These are phyloP conservation scores for Platismatia glauca DNA, from an alignment of 495 filamentous ascomycete species.

Conservation along the genomic window DNA sequence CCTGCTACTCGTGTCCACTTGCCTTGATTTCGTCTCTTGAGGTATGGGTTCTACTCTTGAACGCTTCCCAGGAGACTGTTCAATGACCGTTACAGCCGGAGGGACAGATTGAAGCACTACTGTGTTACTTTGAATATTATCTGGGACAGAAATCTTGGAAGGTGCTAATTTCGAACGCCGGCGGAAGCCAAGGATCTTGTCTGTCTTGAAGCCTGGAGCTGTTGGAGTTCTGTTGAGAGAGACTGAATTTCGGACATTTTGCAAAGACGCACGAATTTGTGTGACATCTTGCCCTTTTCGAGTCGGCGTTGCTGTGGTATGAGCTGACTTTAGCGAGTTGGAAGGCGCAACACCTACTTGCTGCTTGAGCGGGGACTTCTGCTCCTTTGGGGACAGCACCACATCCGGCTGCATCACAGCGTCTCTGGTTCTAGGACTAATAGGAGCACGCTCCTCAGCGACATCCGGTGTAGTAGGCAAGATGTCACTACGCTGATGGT, in stretches of 20 bases:
- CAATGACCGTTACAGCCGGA: not conserved
- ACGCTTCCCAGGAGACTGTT: conserved; percentile 1
- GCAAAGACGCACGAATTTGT: not conserved
- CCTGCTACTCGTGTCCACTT: not conserved
- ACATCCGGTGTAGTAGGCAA: not conserved
- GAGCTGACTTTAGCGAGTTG: conserved; percentile 1
- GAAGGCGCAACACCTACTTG: not conserved
- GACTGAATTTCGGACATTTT: not conserved
- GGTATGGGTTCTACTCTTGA: conserved; percentile 8
- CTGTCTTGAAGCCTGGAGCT: conserved; percentile 14
- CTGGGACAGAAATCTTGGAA: conserved; percentile 9
- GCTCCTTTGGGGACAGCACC: not conserved
- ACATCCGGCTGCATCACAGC: not conserved
- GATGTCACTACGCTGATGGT: not conserved
- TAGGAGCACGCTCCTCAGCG: not conserved
- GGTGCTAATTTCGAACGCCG: conserved; percentile 17
- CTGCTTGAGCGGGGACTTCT: conserved; percentile 4
- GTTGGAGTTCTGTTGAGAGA: conserved; percentile 1
- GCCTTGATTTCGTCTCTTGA: conserved; percentile 1
- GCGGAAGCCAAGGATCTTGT: conserved; percentile 17
- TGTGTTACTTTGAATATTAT: not conserved
- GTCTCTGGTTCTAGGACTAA: not conserved
- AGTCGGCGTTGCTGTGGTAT: conserved; percentile 1
- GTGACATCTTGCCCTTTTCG: not conserved
- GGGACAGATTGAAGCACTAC: conserved; percentile 9